Base-by-base conservation (phyloP, 768 basidiomycete species). In the Roridomyces roridus region DNA sequence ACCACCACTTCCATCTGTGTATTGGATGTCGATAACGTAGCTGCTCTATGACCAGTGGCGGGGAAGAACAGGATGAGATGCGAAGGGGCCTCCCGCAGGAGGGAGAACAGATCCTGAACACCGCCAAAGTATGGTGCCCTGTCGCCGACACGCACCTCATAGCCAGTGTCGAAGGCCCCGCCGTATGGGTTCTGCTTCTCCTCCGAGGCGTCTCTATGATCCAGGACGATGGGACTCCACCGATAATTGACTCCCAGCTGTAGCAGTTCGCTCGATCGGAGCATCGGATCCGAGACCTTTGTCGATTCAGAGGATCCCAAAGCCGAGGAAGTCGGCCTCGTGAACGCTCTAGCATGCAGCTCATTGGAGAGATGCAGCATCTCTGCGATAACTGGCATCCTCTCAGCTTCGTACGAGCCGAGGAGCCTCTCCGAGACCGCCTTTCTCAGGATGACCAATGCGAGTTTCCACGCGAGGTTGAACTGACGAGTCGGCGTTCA, bases 301-400 rank as follows among this genome's bases (percentile, higher is more conserved):
- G 26, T 14, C 3, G 12, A 20, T 7, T 9, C 15, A 26, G 20
- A 6, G 48, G 31, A n/a, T 25, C 5, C 47, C 42, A 18, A 42
- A 34, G 6, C 31, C 31, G 9, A 48, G 55, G 17, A 57, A 50
- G 28, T 51, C 40, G n/a, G n/a, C n/a, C n/a, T n/a, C 12, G 46
- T 20, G 21, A 46, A 51, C 5, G 60, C 51, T n/a, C 42, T 40
- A 2, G 57, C 48, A 42, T 55, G 31, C 1, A 68, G 37, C 5
- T 51, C 51, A 10, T 64, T 68, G 34, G 72, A 67, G 11, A 68
- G 43, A 45, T 69, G 51, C 12, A 77, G 65, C 75, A 75, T 75
- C 53, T 74, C 70, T 0, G 72, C 68, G 26, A 76, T 68, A n/a
- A 76, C 68, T 0, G 72, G 74, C 21, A 76, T 55, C 9, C 76